Evolutionary conservation across 148 eudicot species (phyloP), one percentile per base, ranked within the genome.

Genomic region (Linanthus parryae): DNA sequence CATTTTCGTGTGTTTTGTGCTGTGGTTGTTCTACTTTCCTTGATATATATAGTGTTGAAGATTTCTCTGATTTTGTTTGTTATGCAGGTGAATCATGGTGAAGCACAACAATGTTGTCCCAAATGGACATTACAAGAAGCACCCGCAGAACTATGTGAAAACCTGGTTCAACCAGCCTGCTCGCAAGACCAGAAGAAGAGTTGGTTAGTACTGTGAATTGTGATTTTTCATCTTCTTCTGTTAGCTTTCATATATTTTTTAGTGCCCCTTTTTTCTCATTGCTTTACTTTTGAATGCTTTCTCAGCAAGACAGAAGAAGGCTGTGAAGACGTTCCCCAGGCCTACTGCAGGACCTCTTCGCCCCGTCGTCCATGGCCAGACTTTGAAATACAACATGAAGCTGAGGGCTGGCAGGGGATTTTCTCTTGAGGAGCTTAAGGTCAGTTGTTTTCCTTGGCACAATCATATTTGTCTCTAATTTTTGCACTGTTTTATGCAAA

Each of bases 151-250:
- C 62, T 70, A 80, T 48, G 82, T 80, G n/a, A 80, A 23, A 63
- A 80, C 85, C 1, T 80, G 85, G 85, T 80, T 80, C 28, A 73
- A 80, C 57, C 86, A 80, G 55, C 82, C 85, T 2, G 82, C 81
- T 8, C 73, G 79, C 58, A 80, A 80, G 59, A 66, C 71, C 48
- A 69, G 81, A 48, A 69, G 81, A 66, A 70, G 85, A 44, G 37
- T 54, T 55, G 79, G 86, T 76, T 64, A 15, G 16, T 14, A 1
- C n/a, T n/a, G n/a, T n/a, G n/a, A n/a, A n/a, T n/a, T n/a, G n/a
- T n/a, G n/a, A n/a, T n/a, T n/a, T n/a, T n/a, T n/a, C n/a, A n/a
- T n/a, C n/a, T n/a, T n/a, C n/a, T n/a, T n/a, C n/a, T n/a, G n/a
- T n/a, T n/a, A n/a, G n/a, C n/a, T n/a, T n/a, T n/a, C n/a, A n/a